phyloP scores from a whole-genome alignment of 139 green algal genomes.

The Volvox reticuliferus region DNA sequence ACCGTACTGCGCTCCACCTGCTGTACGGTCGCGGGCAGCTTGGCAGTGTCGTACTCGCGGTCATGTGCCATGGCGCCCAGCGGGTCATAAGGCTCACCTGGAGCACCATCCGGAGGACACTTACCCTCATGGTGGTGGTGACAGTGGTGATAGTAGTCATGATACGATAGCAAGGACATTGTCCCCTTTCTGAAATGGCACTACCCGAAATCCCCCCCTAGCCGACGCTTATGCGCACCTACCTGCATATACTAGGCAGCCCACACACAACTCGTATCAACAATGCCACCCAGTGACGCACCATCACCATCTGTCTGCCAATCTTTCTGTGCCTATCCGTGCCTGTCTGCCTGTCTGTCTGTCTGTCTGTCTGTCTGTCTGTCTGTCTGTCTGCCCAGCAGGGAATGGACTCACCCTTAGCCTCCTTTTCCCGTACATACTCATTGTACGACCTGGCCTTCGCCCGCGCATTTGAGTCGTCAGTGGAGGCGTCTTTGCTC shows the following conservation, averaged over 20 bases:
- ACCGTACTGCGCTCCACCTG: slow-evolving; percentile 22
- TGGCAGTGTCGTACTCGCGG: slow-evolving; percentile 34
- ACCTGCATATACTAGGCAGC: no score
- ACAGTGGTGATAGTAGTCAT: no score
- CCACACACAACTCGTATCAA: no score
- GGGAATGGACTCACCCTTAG: background rate
- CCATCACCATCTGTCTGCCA: no score
- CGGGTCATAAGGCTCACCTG: slow-evolving; percentile 44
- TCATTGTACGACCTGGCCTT: slow-evolving; percentile 31
- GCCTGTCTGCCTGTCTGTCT: no score
- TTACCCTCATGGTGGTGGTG: no score
- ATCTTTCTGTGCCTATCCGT: background rate
- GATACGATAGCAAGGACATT: no score
- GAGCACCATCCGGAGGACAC: no score
- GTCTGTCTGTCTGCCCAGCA: background rate
- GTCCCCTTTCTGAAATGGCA: no score
- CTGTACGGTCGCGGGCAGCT: slow-evolving; percentile 42
- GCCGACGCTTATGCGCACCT: no score
- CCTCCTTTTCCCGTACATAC: slow-evolving; percentile 39
- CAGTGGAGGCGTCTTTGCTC: slow-evolving; percentile 41
- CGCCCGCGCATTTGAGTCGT: background rate
- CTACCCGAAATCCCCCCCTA: no score
- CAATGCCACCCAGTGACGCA: background rate
- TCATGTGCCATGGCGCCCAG: slow-evolving; percentile 35
- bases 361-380: no score